These are phyloP conservation scores for Venturia oleaginea DNA, from an alignment of 2,329 filamentous ascomycete species.

Conservation along the genomic window DNA sequence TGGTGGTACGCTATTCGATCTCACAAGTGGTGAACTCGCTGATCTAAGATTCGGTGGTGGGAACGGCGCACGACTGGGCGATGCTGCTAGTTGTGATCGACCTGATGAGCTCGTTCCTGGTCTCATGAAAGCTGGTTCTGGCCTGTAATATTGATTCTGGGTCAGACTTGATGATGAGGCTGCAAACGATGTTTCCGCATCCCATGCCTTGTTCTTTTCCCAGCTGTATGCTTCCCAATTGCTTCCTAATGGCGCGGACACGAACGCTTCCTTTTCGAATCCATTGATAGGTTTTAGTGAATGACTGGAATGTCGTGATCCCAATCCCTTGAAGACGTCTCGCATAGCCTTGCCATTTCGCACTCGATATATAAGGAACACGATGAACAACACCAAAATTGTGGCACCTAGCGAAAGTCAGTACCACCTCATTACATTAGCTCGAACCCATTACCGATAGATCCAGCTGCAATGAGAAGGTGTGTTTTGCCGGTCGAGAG, in stretches of 20 bases:
- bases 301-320: not conserved
- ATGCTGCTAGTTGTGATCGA: not conserved
- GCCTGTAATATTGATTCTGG: not conserved
- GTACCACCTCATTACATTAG: not conserved
- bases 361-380: slow-evolving; percentile 29
- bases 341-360: slow-evolving; percentile 16
- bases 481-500: slow-evolving; percentile 31
- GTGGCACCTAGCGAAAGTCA: slow-evolving; percentile 25
- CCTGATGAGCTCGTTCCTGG: slow-evolving; percentile 5
- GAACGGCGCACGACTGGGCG: slow-evolving; percentile 8
- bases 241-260: slow-evolving; percentile 1
- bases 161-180: not conserved
- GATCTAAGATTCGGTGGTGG: slow-evolving; percentile 11
- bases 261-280: not conserved
- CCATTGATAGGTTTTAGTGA: not conserved
- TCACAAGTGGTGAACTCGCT: slow-evolving; percentile 25
- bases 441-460: slow-evolving; percentile 24
- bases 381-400: slow-evolving; percentile 28
- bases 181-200: slow-evolving; percentile 6
- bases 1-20: slow-evolving; percentile 20
- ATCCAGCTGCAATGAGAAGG: slow-evolving; percentile 31
- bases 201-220: slow-evolving; percentile 7
- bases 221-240: slow-evolving; percentile 1
- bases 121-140: slow-evolving; percentile 6
- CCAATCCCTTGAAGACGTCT: not conserved